Evolutionary conservation across 2,329 filamentous ascomycete genomes (phyloP).

Genomic region (Cladosporium austrohemisphaericum): DNA sequence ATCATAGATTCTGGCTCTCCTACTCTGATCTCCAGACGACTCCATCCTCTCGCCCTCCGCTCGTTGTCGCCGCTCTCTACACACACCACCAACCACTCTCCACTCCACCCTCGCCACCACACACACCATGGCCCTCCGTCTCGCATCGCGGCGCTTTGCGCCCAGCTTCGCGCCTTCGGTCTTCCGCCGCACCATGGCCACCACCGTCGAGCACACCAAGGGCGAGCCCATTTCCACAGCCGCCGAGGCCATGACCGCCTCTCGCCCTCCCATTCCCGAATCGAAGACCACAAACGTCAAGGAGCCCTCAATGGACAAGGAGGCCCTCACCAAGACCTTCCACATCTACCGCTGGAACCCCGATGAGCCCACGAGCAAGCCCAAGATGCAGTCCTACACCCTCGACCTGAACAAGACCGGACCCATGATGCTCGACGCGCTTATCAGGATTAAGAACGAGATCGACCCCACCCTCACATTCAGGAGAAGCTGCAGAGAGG

Average conservation of each 20-base stretch:
- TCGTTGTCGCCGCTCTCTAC: not conserved
- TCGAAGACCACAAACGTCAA: constrained; percentile 58
- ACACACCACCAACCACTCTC: constrained; percentile 19
- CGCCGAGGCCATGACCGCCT: constrained; percentile 31
- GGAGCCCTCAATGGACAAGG: constrained; percentile 56
- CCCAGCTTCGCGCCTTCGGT: constrained; percentile 24
- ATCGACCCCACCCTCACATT: constrained; percentile 95
- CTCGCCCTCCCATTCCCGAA: constrained; percentile 38
- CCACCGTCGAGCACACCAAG: constrained; percentile 33
- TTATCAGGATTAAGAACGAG: constrained; percentile 99
- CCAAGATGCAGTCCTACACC: constrained; percentile 89
- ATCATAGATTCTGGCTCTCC: no score
- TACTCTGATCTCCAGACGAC: no score
- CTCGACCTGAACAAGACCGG: constrained; percentile 98
- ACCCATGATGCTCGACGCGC: constrained; percentile 94
- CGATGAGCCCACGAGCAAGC: constrained; percentile 87
- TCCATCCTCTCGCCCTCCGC: constrained; percentile 10
- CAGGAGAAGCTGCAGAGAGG: constrained; percentile 91
- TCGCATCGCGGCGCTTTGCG: constrained; percentile 35
- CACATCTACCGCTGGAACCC: constrained; percentile 99
- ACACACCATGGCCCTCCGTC: constrained; percentile 34
- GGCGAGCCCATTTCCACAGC: constrained; percentile 30
- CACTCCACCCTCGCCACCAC: constrained; percentile 16
- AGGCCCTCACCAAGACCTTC: constrained; percentile 81
- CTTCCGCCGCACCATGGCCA: constrained; percentile 35